A percentile compares a stretch with the other conserved stretches of the same genome.
phyloP scores from a whole-genome alignment of 495 filamentous ascomycete species.

The Talaromyces stipitatus region DNA sequence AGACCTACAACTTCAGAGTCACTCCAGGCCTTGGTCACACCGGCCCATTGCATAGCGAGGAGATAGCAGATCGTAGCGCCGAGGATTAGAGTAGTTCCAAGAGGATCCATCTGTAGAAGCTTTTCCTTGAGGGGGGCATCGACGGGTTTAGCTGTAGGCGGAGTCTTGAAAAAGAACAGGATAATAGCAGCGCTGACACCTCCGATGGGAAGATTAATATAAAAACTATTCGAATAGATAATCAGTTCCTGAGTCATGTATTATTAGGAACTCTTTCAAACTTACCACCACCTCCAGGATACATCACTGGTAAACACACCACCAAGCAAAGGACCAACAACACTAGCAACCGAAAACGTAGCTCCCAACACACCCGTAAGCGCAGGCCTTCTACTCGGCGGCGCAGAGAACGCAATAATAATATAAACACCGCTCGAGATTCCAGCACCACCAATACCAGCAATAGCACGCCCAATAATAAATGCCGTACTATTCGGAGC shows the following conservation, averaged over 20 bases:
- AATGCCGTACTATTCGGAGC: constrained; percentile 19
- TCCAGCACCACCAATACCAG: constrained; percentile 21
- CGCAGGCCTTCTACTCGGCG: constrained; percentile 23
- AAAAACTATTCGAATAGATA: constrained; percentile 28
- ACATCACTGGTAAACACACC: constrained; percentile 37
- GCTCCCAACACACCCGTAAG: constrained; percentile 33
- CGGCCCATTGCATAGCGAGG: constrained; percentile 36
- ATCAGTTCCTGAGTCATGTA: no score
- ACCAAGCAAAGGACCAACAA: constrained; percentile 40
- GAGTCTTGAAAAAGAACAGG: constrained; percentile 31
- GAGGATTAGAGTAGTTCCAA: constrained; percentile 19
- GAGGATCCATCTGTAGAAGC: constrained; percentile 25
- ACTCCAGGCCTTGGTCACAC: constrained; percentile 23
- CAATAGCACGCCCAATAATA: constrained; percentile 30
- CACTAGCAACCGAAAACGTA: constrained; percentile 28
- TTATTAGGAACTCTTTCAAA: no score
- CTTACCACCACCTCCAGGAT: constrained; percentile 43
- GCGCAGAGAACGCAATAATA: constrained; percentile 24
- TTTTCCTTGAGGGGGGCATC: constrained; percentile 22
- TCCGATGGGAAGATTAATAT: constrained; percentile 47
- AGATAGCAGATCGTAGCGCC: constrained; percentile 23
- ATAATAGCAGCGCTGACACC: constrained; percentile 27
- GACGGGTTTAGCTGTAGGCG: constrained; percentile 17
- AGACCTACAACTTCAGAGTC: constrained; percentile 20
- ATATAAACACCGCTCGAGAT: constrained; percentile 19